Conservation (phyloP, 768 basidiomycete species). For the Leccinum disarticulatum region DNA sequence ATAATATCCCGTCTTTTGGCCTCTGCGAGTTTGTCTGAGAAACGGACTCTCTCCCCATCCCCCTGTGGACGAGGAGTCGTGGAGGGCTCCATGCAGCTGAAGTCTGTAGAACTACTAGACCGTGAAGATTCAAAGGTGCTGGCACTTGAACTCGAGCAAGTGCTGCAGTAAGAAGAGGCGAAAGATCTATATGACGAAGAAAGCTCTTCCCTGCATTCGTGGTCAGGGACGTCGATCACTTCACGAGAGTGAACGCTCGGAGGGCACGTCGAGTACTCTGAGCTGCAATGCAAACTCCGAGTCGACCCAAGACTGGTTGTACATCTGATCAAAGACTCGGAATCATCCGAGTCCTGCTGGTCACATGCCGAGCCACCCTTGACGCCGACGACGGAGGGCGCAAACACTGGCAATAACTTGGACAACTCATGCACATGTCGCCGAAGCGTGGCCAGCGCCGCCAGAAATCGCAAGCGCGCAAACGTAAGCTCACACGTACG, state of each 20-base stretch:
- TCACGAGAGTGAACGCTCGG: constrained; percentile 7
- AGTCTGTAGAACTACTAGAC: constrained; percentile 9
- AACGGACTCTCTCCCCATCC: neutral
- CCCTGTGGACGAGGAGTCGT: constrained; percentile 5
- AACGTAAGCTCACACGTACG: constrained; percentile 11
- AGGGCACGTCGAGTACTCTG: constrained; percentile 28
- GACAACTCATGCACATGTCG: constrained; percentile 18
- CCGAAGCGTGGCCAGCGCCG: constrained; percentile 21
- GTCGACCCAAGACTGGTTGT: constrained; percentile 7
- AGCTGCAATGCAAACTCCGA: constrained; percentile 8
- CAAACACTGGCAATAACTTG: constrained; percentile 18
- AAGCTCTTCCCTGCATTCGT: neutral
- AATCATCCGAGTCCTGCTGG: constrained; percentile 2
- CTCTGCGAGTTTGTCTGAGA: constrained; percentile 8
- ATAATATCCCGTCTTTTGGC: constrained; percentile 18
- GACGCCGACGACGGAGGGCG: neutral
- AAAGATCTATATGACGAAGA: constrained; percentile 11
- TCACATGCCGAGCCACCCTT: constrained; percentile 5
- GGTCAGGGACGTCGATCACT: neutral
- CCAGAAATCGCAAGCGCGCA: constrained; percentile 20
- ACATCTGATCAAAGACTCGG: neutral
- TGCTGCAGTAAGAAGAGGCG: constrained; percentile 24
- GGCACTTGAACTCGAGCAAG: constrained; percentile 16
- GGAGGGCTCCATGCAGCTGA: constrained; percentile 10
- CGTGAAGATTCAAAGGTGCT: constrained; percentile 7